phyloP scores from a whole-genome alignment of 805 yeast genomes.

The Diddensiella caesifluorescens region DNA sequence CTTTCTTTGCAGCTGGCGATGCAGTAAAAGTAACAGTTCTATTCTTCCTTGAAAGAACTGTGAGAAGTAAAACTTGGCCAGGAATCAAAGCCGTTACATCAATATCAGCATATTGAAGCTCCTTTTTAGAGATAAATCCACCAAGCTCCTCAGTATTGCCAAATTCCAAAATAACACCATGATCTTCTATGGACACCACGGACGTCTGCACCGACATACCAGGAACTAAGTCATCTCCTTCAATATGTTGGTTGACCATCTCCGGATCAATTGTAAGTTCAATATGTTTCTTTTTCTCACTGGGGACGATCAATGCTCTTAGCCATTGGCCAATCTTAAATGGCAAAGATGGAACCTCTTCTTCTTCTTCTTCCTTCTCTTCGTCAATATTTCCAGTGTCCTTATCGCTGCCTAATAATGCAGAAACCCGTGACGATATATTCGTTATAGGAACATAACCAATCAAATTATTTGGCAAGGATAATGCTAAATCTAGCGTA shows the following conservation, averaged over 20 bases:
- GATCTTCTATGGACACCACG: constrained; percentile 81
- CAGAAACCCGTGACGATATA: constrained; percentile 59
- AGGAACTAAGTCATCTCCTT: constrained; percentile 45
- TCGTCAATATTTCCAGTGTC: constrained; percentile 35
- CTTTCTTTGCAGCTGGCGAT: constrained; percentile 42
- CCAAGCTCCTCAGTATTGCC: constrained; percentile 49
- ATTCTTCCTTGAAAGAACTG: constrained; percentile 45
- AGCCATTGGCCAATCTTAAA: constrained; percentile 81
- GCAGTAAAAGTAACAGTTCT: constrained; percentile 59
- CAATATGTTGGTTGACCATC: constrained; percentile 54
- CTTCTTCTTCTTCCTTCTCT: constrained; percentile 37
- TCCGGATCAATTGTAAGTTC: constrained; percentile 71
- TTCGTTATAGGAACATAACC: constrained; percentile 76
- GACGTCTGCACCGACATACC: constrained; percentile 72
- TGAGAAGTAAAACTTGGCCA: constrained; percentile 69
- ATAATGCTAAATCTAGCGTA: constrained; percentile 57
- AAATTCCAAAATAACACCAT: constrained; percentile 72
- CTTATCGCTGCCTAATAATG: constrained; percentile 48
- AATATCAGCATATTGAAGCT: constrained; percentile 39
- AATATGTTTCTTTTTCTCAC: constrained; percentile 52
- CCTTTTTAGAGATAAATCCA: constrained; percentile 76
- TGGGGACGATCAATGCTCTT: constrained; percentile 65
- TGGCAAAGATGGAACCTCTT: constrained; percentile 35
- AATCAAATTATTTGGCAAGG: constrained; percentile 73
- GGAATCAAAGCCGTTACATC: constrained; percentile 37